Evolutionary conservation across 768 basidiomycete genomes (phyloP), one percentile per base, ranked within the genome.

Genomic region (Hortiboletus flavorubellus): DNA sequence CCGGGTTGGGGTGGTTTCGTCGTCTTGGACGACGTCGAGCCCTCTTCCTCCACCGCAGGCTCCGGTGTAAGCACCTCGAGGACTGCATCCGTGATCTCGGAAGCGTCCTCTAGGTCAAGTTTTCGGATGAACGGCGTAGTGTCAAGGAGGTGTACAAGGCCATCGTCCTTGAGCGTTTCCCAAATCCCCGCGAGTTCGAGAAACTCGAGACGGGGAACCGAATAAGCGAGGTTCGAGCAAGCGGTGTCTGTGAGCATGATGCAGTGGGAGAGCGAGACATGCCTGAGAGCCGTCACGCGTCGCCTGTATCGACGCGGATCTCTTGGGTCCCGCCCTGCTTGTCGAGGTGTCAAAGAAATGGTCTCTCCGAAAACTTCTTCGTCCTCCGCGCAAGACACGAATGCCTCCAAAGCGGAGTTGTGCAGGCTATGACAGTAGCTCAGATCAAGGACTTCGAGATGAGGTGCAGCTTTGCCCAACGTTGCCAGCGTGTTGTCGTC

Each of bases 61-160:
- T 54, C 54, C 0, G 85, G 87, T 1, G 88, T 89, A 34, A 97
- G 74, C 0, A 76, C 75, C 18, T 75, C 73, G 26, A 96, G 68
- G n/a, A 93, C 79, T 3, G 76, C 72, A 68, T 96, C 92, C 1
- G 82, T 87, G 50, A 94, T 81, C 16, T 85, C 80, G 12, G 72
- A 69, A 7, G 91, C 91, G 59, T 92, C 89, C 65, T 96, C 94
- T n/a, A 97, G 74, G 67, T 97, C 94, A 39, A 96, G 72, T 43
- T 82, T 82, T 51, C 84, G 79, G 45, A 97, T 84, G 56, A 77
- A 68, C 1, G 89, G 89, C 3, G 85, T 86, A 14, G 86, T 87
- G 43, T 71, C 72, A 35, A 97, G 72, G 21, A 97, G 76, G 41
- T 78, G 77, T 16, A 91, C 73, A 8, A 97, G 72, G n/a, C 92